Evolutionary conservation across 768 basidiomycete genomes (phyloP).

Genomic region (Amanita pallidorosea): DNA sequence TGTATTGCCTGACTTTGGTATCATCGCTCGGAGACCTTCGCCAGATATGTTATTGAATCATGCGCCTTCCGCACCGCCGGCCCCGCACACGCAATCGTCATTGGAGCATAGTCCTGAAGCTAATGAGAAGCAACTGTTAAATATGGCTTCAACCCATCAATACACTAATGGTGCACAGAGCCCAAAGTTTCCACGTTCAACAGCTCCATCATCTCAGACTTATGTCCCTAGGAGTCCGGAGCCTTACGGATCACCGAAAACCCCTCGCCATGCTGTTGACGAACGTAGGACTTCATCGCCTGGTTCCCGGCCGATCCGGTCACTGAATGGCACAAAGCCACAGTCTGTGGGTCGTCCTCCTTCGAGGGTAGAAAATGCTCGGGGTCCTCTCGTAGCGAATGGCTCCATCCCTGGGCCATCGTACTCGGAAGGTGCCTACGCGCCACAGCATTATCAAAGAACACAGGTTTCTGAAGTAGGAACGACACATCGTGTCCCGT

Average conservation of each 20-base stretch:
- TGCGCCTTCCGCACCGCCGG: not conserved
- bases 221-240: not conserved
- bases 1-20: not conserved
- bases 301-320: slow-evolving; percentile 11
- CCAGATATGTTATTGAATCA: not conserved
- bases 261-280: slow-evolving; percentile 8
- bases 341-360: slow-evolving; percentile 7
- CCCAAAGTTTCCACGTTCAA: not conserved
- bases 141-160: not conserved
- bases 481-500: slow-evolving; percentile 8
- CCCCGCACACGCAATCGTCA: not conserved
- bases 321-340: slow-evolving; percentile 14
- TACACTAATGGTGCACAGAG: not conserved
- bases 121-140: not conserved
- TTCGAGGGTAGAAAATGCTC: slow-evolving; percentile 12
- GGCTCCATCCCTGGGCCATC: slow-evolving; percentile 24
- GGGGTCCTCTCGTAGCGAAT: slow-evolving; percentile 33
- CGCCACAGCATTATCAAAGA: slow-evolving; percentile 14
- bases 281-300: slow-evolving; percentile 24
- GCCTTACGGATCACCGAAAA: slow-evolving; percentile 3
- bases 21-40: not conserved
- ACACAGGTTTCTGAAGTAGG: slow-evolving; percentile 6
- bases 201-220: not conserved
- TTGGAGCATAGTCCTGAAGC: not conserved
- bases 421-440: slow-evolving; percentile 26